Evolutionary conservation across 768 basidiomycete species (phyloP), one percentile per base, ranked within the genome.

Genomic region (Chalciporus sphaerocephalus): DNA sequence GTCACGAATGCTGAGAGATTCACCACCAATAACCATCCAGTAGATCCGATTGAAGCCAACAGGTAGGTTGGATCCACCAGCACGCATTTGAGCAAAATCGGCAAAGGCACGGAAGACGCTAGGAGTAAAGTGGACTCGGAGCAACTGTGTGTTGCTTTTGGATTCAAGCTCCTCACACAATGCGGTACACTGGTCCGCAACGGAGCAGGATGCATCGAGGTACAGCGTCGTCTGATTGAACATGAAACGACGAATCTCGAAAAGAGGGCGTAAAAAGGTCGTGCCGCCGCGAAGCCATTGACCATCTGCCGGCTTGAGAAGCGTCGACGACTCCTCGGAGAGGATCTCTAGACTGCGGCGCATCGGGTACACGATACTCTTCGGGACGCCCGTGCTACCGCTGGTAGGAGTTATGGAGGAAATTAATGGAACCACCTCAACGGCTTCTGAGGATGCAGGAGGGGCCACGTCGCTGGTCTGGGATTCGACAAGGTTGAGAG

Each of bases 21-120:
- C 60, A 3, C 62, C 62, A 11, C 62, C 55, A n/a, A 63, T 64
- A 18, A 64, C 57, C 62, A 64, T 64, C 62, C 62, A 64, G 44
- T 64, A 63, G 17, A 63, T 37, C 20, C 62, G 58, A 10, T 52
- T 53, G 33, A 59, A 64, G 8, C 59, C 59, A 5, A 42, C 36
- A 16, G 59, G 54, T 0, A 58, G 35, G 7, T 33, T 23, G 13
- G 56, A 50, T 20, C 43, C 56, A 17, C 47, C 44, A 27, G 47
- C 44, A 8, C 54, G 57, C 45, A 61, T 51, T 40, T 53, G 55
- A 35, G 50, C 57, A 2, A 59, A 64, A 40, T 63, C 62, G 8
- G 52, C 62, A 35, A 63, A 63, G 24, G 60, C 53, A 24, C 55
- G 55, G 55, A 63, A 63, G 47, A 64, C 59, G 13, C 59, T 56